Evolutionary conservation across 306 rosid species (phyloP).

Genomic region (Cicer yamashitae): DNA sequence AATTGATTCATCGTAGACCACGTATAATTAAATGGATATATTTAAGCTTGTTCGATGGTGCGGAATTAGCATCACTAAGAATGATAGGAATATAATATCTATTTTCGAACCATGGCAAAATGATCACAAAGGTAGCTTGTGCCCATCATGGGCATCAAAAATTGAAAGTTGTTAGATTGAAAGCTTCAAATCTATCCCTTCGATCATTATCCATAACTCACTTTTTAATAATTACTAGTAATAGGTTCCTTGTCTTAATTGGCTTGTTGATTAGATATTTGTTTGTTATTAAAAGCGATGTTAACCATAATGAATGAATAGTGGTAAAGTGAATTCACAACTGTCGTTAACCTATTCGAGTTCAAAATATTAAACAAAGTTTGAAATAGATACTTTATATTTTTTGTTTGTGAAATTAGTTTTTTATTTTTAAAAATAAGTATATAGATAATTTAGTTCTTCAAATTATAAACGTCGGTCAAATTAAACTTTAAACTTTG

Average conservation of each 20-base stretch:
- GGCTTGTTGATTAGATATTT: slow-evolving; percentile 43
- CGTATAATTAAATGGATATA: neutral
- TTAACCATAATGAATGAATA: slow-evolving; percentile 8
- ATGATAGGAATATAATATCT: neutral
- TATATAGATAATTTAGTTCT: no score
- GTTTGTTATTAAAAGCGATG: slow-evolving; percentile 37
- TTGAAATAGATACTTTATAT: no score
- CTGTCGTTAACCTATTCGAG: slow-evolving; percentile 37
- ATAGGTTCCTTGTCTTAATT: slow-evolving; percentile 44
- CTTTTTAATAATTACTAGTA: slow-evolving; percentile 38
- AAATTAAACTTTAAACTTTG: no score
- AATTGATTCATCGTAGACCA: no score
- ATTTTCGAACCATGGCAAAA: neutral
- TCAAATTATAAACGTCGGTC: no score
- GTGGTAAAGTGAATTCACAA: slow-evolving; percentile 39
- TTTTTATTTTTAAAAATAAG: no score
- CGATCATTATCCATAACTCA: slow-evolving; percentile 27
- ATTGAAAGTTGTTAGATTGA: slow-evolving; percentile 46
- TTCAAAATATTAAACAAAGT: neutral
- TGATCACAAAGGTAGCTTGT: slow-evolving; percentile 45
- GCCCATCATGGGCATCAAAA: slow-evolving; percentile 50
- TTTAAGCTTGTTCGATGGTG: slow-evolving; percentile 23
- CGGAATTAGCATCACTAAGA: slow-evolving; percentile 32
- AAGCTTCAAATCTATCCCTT: slow-evolving; percentile 36
- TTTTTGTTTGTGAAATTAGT: no score